These are phyloP conservation scores for Penicillium sp. DNA, from an alignment of 2,329 filamentous ascomycete genomes.

Conservation along the genomic window DNA sequence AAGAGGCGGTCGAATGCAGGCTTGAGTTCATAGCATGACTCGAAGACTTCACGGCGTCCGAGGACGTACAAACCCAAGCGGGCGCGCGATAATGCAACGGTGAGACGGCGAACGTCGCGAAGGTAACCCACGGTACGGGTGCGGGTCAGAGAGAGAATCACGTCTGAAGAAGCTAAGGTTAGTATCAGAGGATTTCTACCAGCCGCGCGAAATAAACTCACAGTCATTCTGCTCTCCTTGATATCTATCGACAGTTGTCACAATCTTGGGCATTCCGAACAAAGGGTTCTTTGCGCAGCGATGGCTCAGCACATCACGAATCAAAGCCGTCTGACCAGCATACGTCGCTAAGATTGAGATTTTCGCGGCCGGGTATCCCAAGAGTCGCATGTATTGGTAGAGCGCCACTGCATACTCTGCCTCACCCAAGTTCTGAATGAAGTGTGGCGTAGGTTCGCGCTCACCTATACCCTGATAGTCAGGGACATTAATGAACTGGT, in stretches of 20 bases:
- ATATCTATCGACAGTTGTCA: slow-evolving; percentile 97
- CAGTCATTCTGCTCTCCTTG: slow-evolving; percentile 99
- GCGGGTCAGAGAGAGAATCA: slow-evolving; percentile 89
- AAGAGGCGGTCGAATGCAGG: slow-evolving; percentile 82
- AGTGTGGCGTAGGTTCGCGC: slow-evolving; percentile 86
- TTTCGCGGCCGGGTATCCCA: slow-evolving; percentile 81
- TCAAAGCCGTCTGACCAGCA: slow-evolving; percentile 84
- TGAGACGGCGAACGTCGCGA: slow-evolving; percentile 88
- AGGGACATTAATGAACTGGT: slow-evolving; percentile 93
- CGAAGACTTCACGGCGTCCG: slow-evolving; percentile 84
- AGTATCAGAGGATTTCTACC: slow-evolving; percentile 7
- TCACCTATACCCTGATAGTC: slow-evolving; percentile 92
- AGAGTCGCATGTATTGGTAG: slow-evolving; percentile 94
- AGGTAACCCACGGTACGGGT: slow-evolving; percentile 90
- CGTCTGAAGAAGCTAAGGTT: slow-evolving; percentile 59
- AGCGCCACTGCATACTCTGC: slow-evolving; percentile 96
- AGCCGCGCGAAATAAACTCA: slow-evolving; percentile 52
- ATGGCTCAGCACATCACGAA: slow-evolving; percentile 81
- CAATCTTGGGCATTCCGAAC: slow-evolving; percentile 85
- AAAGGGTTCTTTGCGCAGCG: slow-evolving; percentile 80
- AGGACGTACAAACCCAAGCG: slow-evolving; percentile 90
- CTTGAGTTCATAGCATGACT: slow-evolving; percentile 82
- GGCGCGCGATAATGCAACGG: slow-evolving; percentile 90
- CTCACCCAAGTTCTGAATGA: slow-evolving; percentile 94
- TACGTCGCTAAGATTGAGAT: slow-evolving; percentile 94